phyloP scores from a whole-genome alignment of 2,329 filamentous ascomycete species.

The Knufia fluminis region DNA sequence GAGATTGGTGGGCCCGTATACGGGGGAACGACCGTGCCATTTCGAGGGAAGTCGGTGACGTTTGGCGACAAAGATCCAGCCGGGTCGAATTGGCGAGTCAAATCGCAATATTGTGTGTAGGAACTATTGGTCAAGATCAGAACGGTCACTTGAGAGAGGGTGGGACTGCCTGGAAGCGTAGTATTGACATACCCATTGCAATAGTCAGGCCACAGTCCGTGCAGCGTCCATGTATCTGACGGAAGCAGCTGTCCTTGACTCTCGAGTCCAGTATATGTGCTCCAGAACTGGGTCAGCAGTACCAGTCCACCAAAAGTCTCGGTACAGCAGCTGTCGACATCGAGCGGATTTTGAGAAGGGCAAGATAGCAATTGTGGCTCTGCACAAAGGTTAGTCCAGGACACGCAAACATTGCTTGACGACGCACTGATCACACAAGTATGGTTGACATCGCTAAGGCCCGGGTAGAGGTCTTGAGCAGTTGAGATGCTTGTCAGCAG shows the following conservation, averaged over 20 bases:
- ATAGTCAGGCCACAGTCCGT: constrained; percentile 50
- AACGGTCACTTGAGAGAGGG: too few relatives aligned
- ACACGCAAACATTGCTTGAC: constrained; percentile 7
- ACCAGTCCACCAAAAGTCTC: constrained; percentile 58
- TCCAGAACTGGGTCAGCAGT: constrained; percentile 46
- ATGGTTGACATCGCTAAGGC: constrained; percentile 46
- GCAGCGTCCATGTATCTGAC: constrained; percentile 48
- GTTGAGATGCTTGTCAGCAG: neutral
- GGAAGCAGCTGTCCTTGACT: constrained; percentile 50
- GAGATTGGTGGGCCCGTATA: constrained; percentile 51
- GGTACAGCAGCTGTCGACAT: constrained; percentile 53
- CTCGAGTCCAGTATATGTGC: constrained; percentile 54
- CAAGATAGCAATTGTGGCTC: constrained; percentile 37
- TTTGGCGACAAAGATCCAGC: constrained; percentile 45
- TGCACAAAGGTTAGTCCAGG: constrained; percentile 16
- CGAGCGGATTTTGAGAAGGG: constrained; percentile 32
- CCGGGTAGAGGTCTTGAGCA: constrained; percentile 34
- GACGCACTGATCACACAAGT: constrained; percentile 44
- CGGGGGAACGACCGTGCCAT: constrained; percentile 42
- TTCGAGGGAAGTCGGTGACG: constrained; percentile 49
- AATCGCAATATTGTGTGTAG: neutral
- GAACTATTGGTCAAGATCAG: constrained; percentile 34
- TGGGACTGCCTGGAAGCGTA: too few relatives aligned
- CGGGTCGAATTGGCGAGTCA: constrained; percentile 50
- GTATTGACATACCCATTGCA: constrained; percentile 41